Evolutionary conservation across 805 yeast genomes (phyloP), one percentile per base, ranked within the genome.

Genomic region (Starmerella lactis-condensi): DNA sequence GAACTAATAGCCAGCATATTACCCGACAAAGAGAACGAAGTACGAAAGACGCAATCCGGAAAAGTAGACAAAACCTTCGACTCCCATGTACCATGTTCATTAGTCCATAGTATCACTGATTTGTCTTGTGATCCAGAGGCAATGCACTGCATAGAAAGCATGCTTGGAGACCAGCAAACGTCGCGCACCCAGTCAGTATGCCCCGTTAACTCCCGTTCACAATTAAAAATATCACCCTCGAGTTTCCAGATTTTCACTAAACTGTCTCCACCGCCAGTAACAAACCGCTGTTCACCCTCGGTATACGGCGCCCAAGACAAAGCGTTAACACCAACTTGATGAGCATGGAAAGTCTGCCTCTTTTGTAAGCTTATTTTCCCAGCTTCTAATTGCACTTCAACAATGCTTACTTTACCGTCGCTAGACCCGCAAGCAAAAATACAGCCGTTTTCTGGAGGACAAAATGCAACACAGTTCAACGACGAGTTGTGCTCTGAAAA

Each of bases 131-230:
- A 83, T 7, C 94, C 95, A 22, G 93, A 72, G 10, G 96, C 98
- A 46, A 89, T 76, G 53, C 82, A 85, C 10, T 92, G 72, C 44
- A 78, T 75, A 28, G 79, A 67, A 39, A 89, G 65, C 29, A 79
- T 71, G 2, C 93, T 72, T 29, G 96, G 94, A 14, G 94, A 81
- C 98, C 98, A 89, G 4, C 92, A 81, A 38, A 85, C 95, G 52
- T 89, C 99, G 56, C 98, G 73, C 21, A 89, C 95, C 99, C 99
- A 89, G 55, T 89, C 98, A 12, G 78, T 64, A 55, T 89, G 98
- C 24, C 95, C 98, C 40, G 72, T 73, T 33, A 89, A 65, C 17
- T 69, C 66, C 26, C 72, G 73, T 53, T 85, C 94, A 46, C 73
- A 65, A 17, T 64, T 64, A 51, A 77, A 81, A 17, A 65, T 65